phyloP scores from a whole-genome alignment of 352 stramenopile genomes.

The Globisporangium uncinulatum region DNA sequence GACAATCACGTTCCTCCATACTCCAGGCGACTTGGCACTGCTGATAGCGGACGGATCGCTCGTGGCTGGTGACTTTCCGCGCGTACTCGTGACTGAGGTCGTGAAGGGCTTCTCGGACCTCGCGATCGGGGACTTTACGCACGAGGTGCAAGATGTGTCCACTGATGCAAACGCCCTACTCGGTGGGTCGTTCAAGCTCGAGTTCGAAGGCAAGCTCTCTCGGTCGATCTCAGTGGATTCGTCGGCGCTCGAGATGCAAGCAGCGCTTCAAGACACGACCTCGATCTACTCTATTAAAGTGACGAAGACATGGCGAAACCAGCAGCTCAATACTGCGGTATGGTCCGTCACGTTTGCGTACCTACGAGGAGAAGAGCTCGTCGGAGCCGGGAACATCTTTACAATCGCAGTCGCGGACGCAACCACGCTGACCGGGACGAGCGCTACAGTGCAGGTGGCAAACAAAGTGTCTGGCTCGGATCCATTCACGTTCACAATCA shows the following conservation, averaged over 20 bases:
- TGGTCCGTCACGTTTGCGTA: conserved; percentile 96
- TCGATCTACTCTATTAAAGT: conserved; percentile 86
- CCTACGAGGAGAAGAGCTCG: conserved; percentile 85
- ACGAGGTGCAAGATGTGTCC: conserved; percentile 91
- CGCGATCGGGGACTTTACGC: conserved; percentile 90
- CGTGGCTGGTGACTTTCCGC: conserved; percentile 86
- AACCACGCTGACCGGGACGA: conserved; percentile 53
- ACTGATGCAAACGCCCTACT: conserved; percentile 53
- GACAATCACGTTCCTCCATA: conserved; percentile 89
- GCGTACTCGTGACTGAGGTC: conserved; percentile 77
- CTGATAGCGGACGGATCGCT: conserved; percentile 78
- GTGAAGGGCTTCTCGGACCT: conserved; percentile 80
- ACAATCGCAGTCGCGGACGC: conserved; percentile 55
- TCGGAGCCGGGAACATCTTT: conserved; percentile 89
- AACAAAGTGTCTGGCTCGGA: conserved; percentile 91
- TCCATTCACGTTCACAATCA: conserved; percentile 71
- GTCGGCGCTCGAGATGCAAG: conserved; percentile 83
- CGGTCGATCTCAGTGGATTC: conserved; percentile 63
- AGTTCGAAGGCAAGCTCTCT: conserved; percentile 87
- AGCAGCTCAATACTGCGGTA: conserved; percentile 49
- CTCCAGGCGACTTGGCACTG: conserved; percentile 82
- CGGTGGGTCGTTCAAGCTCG: conserved; percentile 82
- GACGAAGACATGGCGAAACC: conserved; percentile 30
- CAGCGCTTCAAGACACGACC: conserved; percentile 57
- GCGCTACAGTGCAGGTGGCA: conserved; percentile 48